Evolutionary conservation across 257 asterid species (phyloP), one percentile per base, ranked within the genome.

Genomic region (Solanum pennellii): DNA sequence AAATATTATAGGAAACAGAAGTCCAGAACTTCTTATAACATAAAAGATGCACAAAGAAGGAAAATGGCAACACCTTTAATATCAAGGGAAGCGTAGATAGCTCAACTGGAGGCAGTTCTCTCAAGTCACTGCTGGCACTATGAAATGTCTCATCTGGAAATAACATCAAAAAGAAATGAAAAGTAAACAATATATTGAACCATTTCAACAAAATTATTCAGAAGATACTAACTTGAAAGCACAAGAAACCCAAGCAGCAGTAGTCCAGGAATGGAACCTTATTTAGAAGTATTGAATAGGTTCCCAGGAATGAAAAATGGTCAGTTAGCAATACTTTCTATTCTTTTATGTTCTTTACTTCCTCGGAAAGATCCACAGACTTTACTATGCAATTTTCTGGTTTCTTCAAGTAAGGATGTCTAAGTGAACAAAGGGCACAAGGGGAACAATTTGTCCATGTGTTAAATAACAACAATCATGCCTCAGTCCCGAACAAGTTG

Each of bases 101-200:
- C 90, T 95, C 99, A 87, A 97, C 98, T 45, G 96, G 93, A 79
- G 99, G 99, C 92, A 97, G 92, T 94, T 97, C 98, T 92, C 96
- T 92, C 92, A 95, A 86, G 90, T 95, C 98, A 88, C 89, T 94
- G 87, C 90, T 93, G 91, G 93, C 90, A 86, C 88, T 95, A 91
- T 94, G 93, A 91, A 91, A 97, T 56, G 95, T 88, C 75, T 94
- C 99, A 88, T 91, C 99, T 97, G 94, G 87, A 91, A 39, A 72
- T 89, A 37, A 37, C 39, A 35, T 44, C 82, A 37, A 74, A 85
- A 47, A n/a, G 83, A 74, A 41, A 76, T 85, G 52, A 86, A 68
- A 1, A 77, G 65, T 39, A 45, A 79, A 25, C 35, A 79, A 79
- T 45, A 14, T 15, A 79, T 42, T 66, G 18, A 33, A 25, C 20